Base-by-base conservation (phyloP, 2,329 filamentous ascomycete species). In the Stromatinia cepivora region DNA sequence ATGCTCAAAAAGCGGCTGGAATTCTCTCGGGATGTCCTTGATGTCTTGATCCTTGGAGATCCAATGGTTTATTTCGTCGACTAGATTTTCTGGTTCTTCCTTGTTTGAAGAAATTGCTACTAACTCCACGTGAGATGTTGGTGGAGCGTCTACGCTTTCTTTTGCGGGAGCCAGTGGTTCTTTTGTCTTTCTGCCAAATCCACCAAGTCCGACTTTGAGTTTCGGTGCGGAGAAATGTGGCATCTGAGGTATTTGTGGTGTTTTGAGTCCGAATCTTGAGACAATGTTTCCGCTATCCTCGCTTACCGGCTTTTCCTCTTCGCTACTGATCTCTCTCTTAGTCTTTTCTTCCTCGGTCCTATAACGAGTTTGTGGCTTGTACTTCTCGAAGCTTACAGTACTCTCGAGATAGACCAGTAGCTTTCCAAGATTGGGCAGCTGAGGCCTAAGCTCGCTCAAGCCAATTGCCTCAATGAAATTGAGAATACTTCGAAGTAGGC, bases 401-500 rank as follows among this genome's bases (percentile, higher is more conserved):
- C 64, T 57, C 67, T 71, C 39, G 28, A 71, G 54, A 53, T 69
- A 71, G 2, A 69, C 67, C 10, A 71, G n/a, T 34, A 71, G 46
- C 20, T 70, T 71, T 11, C 57, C 53, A 56, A 68, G 64, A 68
- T 71, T 68, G 36, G 11, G 39, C 42, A 71, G 64, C 46, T 71
- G 67, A 31, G 70, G 63, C 22, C 54, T 59, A 11, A 71, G 67
- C 5, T 67, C 6, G 1, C 48, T 56, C 36, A 71, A 66, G 25
- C 31, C 48, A 13, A 65, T 58, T 46, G 56, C 20, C n/a, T 67
- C 20, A 54, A 71, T 68, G 53, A 71, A 70, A 7, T 36, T 28
- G 45, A 79, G 64, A 36, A 79, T 73, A 46, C 69, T 72, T 53
- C 71, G 71, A 36, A 78, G 72, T 72, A 76, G 77, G 3, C 66